Evolutionary conservation across 208 protist species (phyloP), one percentile per base, ranked within the genome.

Genomic region (Leishmania gerbilli): DNA sequence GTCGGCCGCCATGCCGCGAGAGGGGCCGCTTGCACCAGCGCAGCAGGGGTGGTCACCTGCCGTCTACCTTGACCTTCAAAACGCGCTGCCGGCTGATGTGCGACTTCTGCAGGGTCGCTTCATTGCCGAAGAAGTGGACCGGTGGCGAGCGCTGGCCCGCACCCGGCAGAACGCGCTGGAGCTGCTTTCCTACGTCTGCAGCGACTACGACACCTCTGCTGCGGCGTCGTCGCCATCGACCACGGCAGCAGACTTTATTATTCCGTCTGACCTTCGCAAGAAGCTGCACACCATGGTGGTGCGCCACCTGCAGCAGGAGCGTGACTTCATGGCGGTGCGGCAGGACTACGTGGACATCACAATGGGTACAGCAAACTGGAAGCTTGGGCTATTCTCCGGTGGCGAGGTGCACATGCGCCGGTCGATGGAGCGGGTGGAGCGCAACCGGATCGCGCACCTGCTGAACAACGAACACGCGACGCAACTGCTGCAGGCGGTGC

Each of bases 381-480:
- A 93, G 83, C 71, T 97, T 24, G 94, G 94, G 17, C 84, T 97
- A 5, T 97, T 94, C 82, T 95, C 94, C 1, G 92, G 86, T 71
- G 92, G 92, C 9, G 92, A 97, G 86, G 92, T 97, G 68, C 94
- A 97, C 86, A 96, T 96, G 92, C 94, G 94, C 9, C 92, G 92
- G 6, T 93, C 92, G 27, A 90, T 96, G 82, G 94, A 95, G 85
- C 85, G 90, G 45, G 89, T 96, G 42, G 92, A 97, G 76, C 94
- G 94, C 45, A 92, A 94, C 76, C 88, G 90, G 53, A 92, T 97
- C 71, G 76, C 76, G 24, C 92, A 96, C 83, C 53, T 97, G 11
- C 86, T 97, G 45, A 92, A 95, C 78, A 97, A 97, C 79, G 92
- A 97, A 71, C 87, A 81, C 51, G 94, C 94, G n/a, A 88, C 95